Percentiles rank a stretch among this genome's conserved stretches.
These are phyloP conservation scores for Populus nigra DNA, from an alignment of 345 rosid species.

Conservation along the genomic window DNA sequence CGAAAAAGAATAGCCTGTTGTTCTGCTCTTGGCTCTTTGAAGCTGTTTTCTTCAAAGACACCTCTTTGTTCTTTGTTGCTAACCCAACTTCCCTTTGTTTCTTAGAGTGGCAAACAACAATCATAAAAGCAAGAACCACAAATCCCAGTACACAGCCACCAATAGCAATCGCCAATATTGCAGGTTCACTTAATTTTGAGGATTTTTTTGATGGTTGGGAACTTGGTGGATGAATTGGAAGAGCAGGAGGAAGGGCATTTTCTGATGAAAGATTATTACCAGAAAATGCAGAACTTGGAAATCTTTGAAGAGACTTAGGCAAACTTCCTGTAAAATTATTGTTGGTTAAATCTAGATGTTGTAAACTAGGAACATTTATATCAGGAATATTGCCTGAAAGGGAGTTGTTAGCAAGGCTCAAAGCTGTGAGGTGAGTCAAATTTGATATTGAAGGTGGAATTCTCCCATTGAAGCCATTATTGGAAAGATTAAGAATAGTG, in stretches of 20 bases:
- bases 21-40: constrained; percentile 15
- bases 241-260: constrained; percentile 23
- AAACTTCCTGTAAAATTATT: constrained; percentile 21
- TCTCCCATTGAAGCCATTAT: constrained; percentile 35
- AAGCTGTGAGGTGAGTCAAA: constrained; percentile 25
- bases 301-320: constrained; percentile 22
- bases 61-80: constrained; percentile 22
- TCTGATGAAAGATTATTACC: constrained; percentile 25
- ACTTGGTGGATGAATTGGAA: constrained; percentile 23
- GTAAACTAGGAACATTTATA: constrained; percentile 23
- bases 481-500: constrained; percentile 32
- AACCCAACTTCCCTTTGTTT: constrained; percentile 5
- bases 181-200: constrained; percentile 17
- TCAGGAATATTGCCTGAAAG: constrained; percentile 43
- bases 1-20: constrained; percentile 30
- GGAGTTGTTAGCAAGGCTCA: constrained; percentile 35
- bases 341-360: constrained; percentile 20
- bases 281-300: constrained; percentile 24
- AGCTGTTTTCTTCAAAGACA: constrained; percentile 7
- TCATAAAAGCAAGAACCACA: constrained; percentile 17
- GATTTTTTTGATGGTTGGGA: constrained; percentile 20
- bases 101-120: constrained; percentile 20
- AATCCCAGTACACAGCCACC: constrained; percentile 21
- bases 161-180: constrained; percentile 26
- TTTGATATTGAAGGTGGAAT: constrained; percentile 32